Base-by-base conservation (phyloP, 2,329 filamentous ascomycete species). In the Apiospora saccharicola region DNA sequence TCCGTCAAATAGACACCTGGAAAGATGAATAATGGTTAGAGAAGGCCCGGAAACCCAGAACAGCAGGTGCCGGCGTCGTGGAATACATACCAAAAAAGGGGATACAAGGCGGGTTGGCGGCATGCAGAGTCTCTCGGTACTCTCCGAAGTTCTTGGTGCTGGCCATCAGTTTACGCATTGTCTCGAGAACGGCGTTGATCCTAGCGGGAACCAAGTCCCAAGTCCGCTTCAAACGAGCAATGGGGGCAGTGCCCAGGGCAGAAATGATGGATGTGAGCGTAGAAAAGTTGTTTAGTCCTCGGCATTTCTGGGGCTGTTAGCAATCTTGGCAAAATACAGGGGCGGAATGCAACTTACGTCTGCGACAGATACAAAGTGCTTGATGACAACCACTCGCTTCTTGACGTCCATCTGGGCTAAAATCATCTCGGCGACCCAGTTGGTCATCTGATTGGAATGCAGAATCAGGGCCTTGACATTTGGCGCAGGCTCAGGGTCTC, bases 341-440 rank as follows among this genome's bases (percentile, higher is more conserved):
- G 16, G 51, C 73, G 79, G 74, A 68, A 68, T 34, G 57, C 12
- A 41, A 89, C 92, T 86, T 87, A 97, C 95, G 85, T 99, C 96
- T 74, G 96, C 96, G 73, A 99, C 95, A 49, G 94, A 90, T 73
- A 99, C 95, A 84, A 98, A 99, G 82, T 98, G 96, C 82, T 98
- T 98, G 83, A 99, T 98, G 64, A 99, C 96, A 46, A 97, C 93
- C 37, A 98, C 96, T 77, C 96, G 91, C 82, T 97, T 97, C 86
- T 96, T 98, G 74, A 98, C 94, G 81, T 99, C 96, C 78, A 92
- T 90, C 82, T 99, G 96, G 0, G 93, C 95, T 74, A 99, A 84
- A 76, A 99, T 98, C 96, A 99, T 98, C 82, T 98, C 96, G 43
- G 96, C 96, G 69, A 98, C 96, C 96, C 96, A 99, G 81, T 98